A percentile compares a stretch with the other conserved stretches of the same genome.
These are phyloP conservation scores for Castanea sativa DNA, from an alignment of 306 rosid genomes.

Conservation along the genomic window DNA sequence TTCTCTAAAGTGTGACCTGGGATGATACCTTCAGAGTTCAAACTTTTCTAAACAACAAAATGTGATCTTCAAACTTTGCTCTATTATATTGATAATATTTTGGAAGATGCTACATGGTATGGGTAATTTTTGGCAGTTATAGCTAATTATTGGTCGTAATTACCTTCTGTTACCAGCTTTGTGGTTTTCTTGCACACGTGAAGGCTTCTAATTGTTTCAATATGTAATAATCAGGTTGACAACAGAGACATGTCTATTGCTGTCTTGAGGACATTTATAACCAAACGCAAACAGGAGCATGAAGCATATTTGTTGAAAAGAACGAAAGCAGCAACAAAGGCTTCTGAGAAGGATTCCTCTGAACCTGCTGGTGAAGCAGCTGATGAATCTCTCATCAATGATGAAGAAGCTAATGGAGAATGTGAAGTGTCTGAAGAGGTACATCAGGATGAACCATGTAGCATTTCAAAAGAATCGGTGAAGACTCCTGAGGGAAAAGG, in stretches of 20 bases:
- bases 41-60: background rate
- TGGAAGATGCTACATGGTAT: background rate
- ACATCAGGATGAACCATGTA: conserved; percentile 50
- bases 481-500: conserved; percentile 56
- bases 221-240: conserved; percentile 64
- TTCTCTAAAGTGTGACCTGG: background rate
- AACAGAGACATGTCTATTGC: conserved; percentile 94
- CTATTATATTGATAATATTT: background rate
- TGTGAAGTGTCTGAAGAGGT: conserved; percentile 38
- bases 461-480: conserved; percentile 37
- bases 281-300: conserved; percentile 68
- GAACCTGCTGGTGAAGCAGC: conserved; percentile 39
- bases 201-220: conserved; percentile 16
- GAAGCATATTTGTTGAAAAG: conserved; percentile 57
- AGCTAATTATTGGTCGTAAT: background rate
- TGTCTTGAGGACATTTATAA: conserved; percentile 78
- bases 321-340: conserved; percentile 38
- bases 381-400: conserved; percentile 33
- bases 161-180: background rate
- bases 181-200: background rate
- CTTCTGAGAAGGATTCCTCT: conserved; percentile 44
- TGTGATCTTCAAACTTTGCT: background rate
- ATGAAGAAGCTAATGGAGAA: conserved; percentile 48
- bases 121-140: background rate
- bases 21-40: background rate